Evolutionary conservation across 768 basidiomycete genomes (phyloP).

Genomic region (Boletus pseudopeckii): DNA sequence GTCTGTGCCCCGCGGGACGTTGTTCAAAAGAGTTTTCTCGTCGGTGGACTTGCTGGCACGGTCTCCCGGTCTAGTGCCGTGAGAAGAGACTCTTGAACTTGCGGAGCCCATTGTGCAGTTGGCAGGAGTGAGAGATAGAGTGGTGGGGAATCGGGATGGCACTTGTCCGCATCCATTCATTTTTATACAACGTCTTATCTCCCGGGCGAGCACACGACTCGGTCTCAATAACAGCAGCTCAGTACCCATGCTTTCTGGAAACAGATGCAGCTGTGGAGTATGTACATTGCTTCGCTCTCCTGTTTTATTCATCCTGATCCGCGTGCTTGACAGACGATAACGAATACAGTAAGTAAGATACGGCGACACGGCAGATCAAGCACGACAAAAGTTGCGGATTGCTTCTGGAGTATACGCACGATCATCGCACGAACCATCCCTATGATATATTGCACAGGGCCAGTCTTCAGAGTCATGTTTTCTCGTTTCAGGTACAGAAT

Average conservation of each 20-base stretch:
- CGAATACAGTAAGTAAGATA: neutral
- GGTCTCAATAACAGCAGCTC: neutral
- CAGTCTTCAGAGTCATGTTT: neutral
- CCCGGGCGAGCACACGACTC: constrained; percentile 10
- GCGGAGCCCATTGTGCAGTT: constrained; percentile 24
- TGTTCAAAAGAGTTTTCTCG: constrained; percentile 19
- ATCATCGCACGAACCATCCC: neutral
- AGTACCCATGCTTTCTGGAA: neutral
- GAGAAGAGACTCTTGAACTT: constrained; percentile 24
- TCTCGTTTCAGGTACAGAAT: neutral
- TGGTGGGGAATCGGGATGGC: constrained; percentile 1
- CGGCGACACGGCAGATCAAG: neutral
- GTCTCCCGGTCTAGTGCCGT: constrained; percentile 13
- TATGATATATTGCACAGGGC: neutral
- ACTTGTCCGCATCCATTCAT: constrained; percentile 15
- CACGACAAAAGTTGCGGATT: neutral
- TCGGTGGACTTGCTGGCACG: constrained; percentile 21
- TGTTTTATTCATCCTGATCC: neutral
- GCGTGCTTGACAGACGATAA: neutral
- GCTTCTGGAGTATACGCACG: neutral
- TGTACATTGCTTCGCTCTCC: neutral
- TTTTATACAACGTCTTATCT: constrained; percentile 27
- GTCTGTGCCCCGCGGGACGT: neutral
- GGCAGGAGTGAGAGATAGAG: neutral
- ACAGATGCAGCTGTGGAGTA: neutral